Evolutionary conservation across 306 rosid species (phyloP).

Genomic region (Elaeagnus macrophylla): DNA sequence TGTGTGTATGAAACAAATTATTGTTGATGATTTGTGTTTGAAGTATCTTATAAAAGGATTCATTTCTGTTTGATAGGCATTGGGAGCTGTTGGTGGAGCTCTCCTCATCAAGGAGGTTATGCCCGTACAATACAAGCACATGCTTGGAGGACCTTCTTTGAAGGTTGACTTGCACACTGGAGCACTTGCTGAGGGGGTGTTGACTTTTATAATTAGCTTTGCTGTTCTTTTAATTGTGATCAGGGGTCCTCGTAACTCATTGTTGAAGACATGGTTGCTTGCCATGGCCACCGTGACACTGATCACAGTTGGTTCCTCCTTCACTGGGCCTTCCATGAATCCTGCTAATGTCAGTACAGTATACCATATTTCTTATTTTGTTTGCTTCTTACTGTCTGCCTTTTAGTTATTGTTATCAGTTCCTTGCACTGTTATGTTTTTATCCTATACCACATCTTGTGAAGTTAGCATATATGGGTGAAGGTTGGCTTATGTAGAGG

Average conservation of each 20-base stretch:
- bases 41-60: background rate
- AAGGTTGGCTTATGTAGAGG: too few relatives aligned
- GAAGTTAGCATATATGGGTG: too few relatives aligned
- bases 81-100: slow-evolving; percentile 83
- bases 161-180: slow-evolving; percentile 83
- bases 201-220: slow-evolving; percentile 67
- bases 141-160: slow-evolving; percentile 76
- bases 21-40: too few relatives aligned
- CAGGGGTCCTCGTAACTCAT: slow-evolving; percentile 56
- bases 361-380: background rate
- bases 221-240: slow-evolving; percentile 58
- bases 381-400: background rate
- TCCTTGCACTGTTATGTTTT: background rate
- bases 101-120: slow-evolving; percentile 62
- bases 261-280: slow-evolving; percentile 53
- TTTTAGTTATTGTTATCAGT: background rate
- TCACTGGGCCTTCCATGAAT: slow-evolving; percentile 87
- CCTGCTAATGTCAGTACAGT: slow-evolving; percentile 72
- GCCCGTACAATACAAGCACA: slow-evolving; percentile 53
- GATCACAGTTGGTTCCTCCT: slow-evolving; percentile 52
- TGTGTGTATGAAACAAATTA: too few relatives aligned
- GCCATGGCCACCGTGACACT: slow-evolving; percentile 44
- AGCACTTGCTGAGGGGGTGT: slow-evolving; percentile 62
- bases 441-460: too few relatives aligned
- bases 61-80: slow-evolving; percentile 36